Percentiles rank a stretch among this genome's conserved stretches.
These are phyloP conservation scores for Boletus patriciae DNA, from an alignment of 768 basidiomycete genomes.

Conservation along the genomic window DNA sequence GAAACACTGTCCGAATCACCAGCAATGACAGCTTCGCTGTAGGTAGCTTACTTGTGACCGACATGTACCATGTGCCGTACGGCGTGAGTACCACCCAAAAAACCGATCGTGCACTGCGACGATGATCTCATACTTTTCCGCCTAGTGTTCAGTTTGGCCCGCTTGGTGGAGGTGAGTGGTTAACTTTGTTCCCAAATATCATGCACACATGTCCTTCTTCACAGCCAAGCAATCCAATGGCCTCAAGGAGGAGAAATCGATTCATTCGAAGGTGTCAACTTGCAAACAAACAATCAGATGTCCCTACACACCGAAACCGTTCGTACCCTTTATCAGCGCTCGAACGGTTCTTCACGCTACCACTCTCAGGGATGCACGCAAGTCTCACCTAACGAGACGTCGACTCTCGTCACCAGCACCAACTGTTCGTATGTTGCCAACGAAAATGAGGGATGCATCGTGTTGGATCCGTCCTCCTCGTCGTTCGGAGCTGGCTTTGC, in stretches of 20 bases:
- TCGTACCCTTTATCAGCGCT: slow-evolving; percentile 14
- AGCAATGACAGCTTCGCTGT: slow-evolving; percentile 54
- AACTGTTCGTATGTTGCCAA: slow-evolving; percentile 60
- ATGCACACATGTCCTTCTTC: not conserved
- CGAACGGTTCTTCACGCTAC: not conserved
- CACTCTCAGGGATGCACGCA: slow-evolving; percentile 50
- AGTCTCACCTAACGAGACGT: slow-evolving; percentile 48
- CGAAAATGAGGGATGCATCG: slow-evolving; percentile 64
- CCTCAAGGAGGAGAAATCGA: slow-evolving; percentile 73
- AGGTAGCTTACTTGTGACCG: slow-evolving; percentile 64
- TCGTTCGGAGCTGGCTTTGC: slow-evolving; percentile 72
- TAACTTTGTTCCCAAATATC: not conserved
- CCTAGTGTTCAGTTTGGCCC: slow-evolving; percentile 71
- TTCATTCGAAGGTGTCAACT: slow-evolving; percentile 81
- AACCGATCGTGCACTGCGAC: not conserved
- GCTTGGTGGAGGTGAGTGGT: slow-evolving; percentile 48
- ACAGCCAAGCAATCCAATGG: slow-evolving; percentile 56
- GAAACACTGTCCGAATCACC: slow-evolving; percentile 67
- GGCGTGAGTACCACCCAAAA: slow-evolving; percentile 44
- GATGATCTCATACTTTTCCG: slow-evolving; percentile 1
- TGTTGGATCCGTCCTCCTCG: slow-evolving; percentile 49
- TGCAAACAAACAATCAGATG: slow-evolving; percentile 62
- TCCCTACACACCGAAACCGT: slow-evolving; percentile 68
- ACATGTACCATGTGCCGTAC: slow-evolving; percentile 64
- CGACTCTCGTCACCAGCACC: slow-evolving; percentile 53